Percentiles rank a stretch among this genome's conserved stretches.
Conservation (phyloP, 768 basidiomycete species). For the Suillus variegatus region DNA sequence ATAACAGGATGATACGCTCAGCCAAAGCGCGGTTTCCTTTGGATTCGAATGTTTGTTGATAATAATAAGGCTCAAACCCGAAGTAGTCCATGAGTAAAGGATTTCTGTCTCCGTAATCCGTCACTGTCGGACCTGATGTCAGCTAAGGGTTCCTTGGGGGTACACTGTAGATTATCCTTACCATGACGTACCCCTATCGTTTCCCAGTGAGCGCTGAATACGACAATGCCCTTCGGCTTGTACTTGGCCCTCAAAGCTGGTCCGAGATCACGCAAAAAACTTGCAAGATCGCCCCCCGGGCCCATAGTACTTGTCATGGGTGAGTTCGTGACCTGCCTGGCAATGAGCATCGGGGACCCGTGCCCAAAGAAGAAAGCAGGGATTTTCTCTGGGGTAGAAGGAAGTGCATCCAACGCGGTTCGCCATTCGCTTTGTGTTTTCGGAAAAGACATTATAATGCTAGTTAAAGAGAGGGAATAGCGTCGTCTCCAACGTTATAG, state of each 20-base stretch:
- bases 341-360: conserved; percentile 54
- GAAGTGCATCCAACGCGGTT: conserved; percentile 54
- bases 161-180: conserved; percentile 27
- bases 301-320: conserved; percentile 35
- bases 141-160: background rate
- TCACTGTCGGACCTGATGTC: conserved; percentile 44
- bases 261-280: conserved; percentile 68
- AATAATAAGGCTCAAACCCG: conserved; percentile 60
- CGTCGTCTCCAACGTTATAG: background rate
- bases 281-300: conserved; percentile 52
- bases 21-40: conserved; percentile 60
- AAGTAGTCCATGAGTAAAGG: conserved; percentile 77
- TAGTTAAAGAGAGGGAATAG: background rate
- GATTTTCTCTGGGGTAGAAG: conserved; percentile 57
- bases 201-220: conserved; percentile 87
- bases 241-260: conserved; percentile 67
- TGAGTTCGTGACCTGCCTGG: conserved; percentile 2
- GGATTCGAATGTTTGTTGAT: conserved; percentile 68
- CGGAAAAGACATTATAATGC: conserved; percentile 19
- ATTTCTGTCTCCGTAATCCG: conserved; percentile 77
- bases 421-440: conserved; percentile 48
- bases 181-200: conserved; percentile 58
- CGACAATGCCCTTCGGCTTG: conserved; percentile 74
- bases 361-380: conserved; percentile 80
- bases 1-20: conserved; percentile 59